Base-by-base conservation (phyloP, 1,284 basidiomycete genomes). In the Trametes sp. region DNA sequence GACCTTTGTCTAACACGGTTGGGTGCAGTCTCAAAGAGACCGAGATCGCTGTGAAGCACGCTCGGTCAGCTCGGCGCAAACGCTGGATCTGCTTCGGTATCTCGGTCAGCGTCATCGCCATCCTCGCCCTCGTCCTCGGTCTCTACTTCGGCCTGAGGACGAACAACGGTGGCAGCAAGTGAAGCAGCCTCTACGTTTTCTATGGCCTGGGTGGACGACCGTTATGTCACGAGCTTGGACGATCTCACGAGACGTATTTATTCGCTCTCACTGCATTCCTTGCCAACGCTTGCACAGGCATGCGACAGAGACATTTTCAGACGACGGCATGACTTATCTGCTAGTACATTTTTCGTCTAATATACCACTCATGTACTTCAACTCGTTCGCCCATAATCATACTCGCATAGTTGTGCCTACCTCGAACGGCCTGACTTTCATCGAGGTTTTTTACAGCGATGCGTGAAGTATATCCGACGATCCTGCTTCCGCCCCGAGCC, bases 81-180 rank as follows among this genome's bases (percentile, higher is more conserved):
- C 86, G 89, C 69, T 92, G 89, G 89, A 89, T 90, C 77, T 94
- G 90, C 76, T 92, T 93, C 78, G 79, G 82, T 74, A 82, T 90
- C 67, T 73, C 82, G 69, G 62, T 87, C 63, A 70, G 83, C 67
- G 74, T 87, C 66, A 70, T 83, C 57, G 75, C 76, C 54, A 76
- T 85, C 64, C 65, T 88, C 61, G 84, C 79, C 11, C 75, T 87
- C 66, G 82, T 84, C 54, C 76, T 89, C 54, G 85, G 82, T n/a
- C 72, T 86, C 45, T 75, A 76, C 11, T 79, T 85, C 59, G 79
- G 78, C 33, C 35, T 63, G 38, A 48, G 50, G 33, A 51, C 38
- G 44, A 68, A 72, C 62, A 65, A 72, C 50, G 45, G 54, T n/a
- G 56, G 58, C 36, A 59, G 44, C 57, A 61, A 48, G 19, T 53